Evolutionary conservation across 148 eudicot species (phyloP).

Genomic region (Fagopyrum tataricum): DNA sequence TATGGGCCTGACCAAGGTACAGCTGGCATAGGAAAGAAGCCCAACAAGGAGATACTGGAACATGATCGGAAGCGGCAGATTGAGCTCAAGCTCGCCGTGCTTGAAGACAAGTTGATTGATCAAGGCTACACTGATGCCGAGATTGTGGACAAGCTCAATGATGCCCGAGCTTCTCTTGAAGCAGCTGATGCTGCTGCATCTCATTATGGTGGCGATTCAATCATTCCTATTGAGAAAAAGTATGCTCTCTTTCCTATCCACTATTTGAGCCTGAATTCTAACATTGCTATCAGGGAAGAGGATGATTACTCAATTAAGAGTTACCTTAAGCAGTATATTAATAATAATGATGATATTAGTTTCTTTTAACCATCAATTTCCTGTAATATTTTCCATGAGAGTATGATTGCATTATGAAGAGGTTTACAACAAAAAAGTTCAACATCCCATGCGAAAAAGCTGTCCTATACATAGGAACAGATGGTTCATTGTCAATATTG

Average conservation of each 20-base stretch:
- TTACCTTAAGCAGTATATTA: neutral
- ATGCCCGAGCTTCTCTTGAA: constrained; percentile 56
- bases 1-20: constrained; percentile 62
- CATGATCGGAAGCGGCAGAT: constrained; percentile 95
- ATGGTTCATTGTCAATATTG: neutral
- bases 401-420: no score
- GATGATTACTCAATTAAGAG: neutral
- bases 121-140: constrained; percentile 77
- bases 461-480: no score
- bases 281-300: neutral
- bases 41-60: constrained; percentile 75
- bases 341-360: neutral
- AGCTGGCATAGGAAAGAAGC: constrained; percentile 52
- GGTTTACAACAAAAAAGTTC: no score
- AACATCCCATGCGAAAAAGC: no score
- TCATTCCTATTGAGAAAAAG: constrained; percentile 25
- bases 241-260: constrained; percentile 6
- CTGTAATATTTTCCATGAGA: no score
- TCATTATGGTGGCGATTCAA: constrained; percentile 22
- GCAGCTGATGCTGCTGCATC: constrained; percentile 34
- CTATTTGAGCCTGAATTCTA: neutral
- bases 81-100: constrained; percentile 70
- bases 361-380: neutral
- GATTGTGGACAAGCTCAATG: constrained; percentile 56
- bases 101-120: constrained; percentile 68